Percentiles rank a stretch among this genome's conserved stretches.
phyloP scores from a whole-genome alignment of 2,329 filamentous ascomycete species.

The Colletotrichum higginsianum region DNA sequence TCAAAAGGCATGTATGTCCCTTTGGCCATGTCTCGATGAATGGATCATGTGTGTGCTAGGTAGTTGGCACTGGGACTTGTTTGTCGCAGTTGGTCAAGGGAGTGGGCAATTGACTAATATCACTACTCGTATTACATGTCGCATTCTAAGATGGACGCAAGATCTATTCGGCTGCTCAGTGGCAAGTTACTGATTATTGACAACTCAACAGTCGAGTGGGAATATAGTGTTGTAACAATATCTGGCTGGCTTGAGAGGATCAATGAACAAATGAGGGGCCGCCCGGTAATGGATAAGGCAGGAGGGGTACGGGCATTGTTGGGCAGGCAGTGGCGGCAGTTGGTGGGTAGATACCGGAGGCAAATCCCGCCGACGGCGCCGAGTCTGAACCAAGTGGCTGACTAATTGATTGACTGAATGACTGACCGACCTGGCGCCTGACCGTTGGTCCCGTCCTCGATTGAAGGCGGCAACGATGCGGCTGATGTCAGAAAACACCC shows the following conservation, averaged over 20 bases:
- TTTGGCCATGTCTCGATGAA: slow-evolving; percentile 10
- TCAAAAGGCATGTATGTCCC: not conserved
- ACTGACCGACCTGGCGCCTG: not conserved
- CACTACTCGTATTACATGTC: too few relatives aligned
- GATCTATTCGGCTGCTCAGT: not conserved
- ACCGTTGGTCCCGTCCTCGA: slow-evolving; percentile 11
- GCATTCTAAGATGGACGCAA: not conserved
- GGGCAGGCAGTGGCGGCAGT: slow-evolving; percentile 19
- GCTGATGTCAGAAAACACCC: slow-evolving; percentile 36
- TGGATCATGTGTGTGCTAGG: not conserved
- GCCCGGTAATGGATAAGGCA: not conserved
- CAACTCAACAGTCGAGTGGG: not conserved
- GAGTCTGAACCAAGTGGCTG: not conserved
- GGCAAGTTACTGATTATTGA: too few relatives aligned
- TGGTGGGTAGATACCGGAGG: slow-evolving; percentile 20
- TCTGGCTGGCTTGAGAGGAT: too few relatives aligned
- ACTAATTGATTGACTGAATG: too few relatives aligned
- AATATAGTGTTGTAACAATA: too few relatives aligned
- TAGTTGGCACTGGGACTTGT: not conserved
- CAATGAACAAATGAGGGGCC: not conserved
- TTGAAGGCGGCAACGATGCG: slow-evolving; percentile 21
- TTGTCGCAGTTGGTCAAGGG: not conserved
- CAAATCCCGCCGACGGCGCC: slow-evolving; percentile 29
- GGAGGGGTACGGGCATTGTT: slow-evolving; percentile 1
- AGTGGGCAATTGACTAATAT: not conserved